These are phyloP conservation scores for Puccinia coronata DNA, from an alignment of 1,284 basidiomycete species.

Conservation along the genomic window DNA sequence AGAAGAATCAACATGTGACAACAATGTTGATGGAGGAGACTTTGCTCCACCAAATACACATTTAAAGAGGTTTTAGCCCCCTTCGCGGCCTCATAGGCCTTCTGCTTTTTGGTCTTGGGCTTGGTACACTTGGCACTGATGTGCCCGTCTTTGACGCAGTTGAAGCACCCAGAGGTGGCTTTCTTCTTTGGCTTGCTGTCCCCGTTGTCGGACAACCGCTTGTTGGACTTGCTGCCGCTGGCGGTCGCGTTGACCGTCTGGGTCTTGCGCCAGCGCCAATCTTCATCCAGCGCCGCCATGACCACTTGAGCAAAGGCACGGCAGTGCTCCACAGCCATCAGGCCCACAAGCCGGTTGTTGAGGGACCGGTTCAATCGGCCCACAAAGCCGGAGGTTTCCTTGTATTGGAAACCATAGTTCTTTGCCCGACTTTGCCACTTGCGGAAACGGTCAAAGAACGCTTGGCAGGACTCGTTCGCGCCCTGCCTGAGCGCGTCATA, in stretches of 20 bases:
- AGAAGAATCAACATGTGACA: constrained; percentile 1
- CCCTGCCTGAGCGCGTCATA: not conserved
- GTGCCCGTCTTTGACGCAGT: constrained; percentile 9
- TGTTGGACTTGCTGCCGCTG: not conserved
- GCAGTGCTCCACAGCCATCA: not conserved
- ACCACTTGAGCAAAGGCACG: not conserved
- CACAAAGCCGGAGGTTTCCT: too few species aligned
- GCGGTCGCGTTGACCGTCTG: not conserved
- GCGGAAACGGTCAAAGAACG: too few species aligned
- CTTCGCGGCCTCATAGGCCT: not conserved
- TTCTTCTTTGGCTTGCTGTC: not conserved
- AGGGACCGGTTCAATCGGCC: too few species aligned
- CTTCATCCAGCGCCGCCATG: too few species aligned
- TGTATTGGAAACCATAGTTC: too few species aligned
- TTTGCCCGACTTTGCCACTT: too few species aligned
- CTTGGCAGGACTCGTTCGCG: not conserved
- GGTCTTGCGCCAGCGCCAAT: not conserved
- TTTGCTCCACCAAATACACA: not conserved
- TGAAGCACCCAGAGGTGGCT: not conserved
- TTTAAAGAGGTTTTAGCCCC: not conserved
- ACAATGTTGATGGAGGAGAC: not conserved
- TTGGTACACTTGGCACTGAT: not conserved
- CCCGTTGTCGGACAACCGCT: not conserved
- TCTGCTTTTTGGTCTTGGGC: not conserved
- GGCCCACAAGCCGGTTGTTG: too few species aligned